Evolutionary conservation across 495 filamentous ascomycete species (phyloP).

Genomic region (Copromyces sp.): DNA sequence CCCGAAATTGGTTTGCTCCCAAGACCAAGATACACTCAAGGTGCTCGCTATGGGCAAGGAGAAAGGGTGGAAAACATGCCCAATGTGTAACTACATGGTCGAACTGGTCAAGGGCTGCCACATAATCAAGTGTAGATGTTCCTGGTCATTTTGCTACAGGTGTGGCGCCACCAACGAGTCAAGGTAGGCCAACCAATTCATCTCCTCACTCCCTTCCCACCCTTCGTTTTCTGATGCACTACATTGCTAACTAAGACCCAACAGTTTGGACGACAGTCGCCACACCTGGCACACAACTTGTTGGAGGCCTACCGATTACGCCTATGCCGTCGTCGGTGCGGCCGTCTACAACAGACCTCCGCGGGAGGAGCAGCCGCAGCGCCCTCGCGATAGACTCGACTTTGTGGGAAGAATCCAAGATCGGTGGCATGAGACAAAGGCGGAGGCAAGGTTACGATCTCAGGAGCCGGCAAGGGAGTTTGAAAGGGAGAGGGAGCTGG

Average conservation of each 20-base stretch:
- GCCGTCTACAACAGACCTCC: background rate
- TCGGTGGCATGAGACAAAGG: background rate
- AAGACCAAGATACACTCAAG: constrained; percentile 4
- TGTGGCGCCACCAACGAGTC: background rate
- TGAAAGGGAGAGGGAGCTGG: background rate
- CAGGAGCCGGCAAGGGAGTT: too few species aligned
- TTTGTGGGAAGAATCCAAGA: background rate
- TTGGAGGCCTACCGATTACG: background rate
- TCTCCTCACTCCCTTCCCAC: background rate
- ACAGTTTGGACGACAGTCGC: background rate
- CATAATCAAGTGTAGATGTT: constrained; percentile 2
- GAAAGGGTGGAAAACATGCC: constrained; percentile 4
- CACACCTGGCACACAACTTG: background rate
- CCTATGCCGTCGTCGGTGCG: too few species aligned
- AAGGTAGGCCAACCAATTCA: background rate
- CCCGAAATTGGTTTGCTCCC: background rate
- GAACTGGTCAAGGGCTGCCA: constrained; percentile 1
- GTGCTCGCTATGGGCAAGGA: background rate
- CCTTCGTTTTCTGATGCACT: background rate
- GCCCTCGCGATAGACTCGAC: background rate
- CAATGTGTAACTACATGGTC: background rate
- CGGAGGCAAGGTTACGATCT: too few species aligned
- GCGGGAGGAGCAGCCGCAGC: background rate
- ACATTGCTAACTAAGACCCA: background rate
- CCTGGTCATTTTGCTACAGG: constrained; percentile 1